Percentiles rank a stretch among this genome's conserved stretches.
These are phyloP conservation scores for Neofusicoccum sp. DNA, from an alignment of 2,329 filamentous ascomycete species.

Conservation along the genomic window DNA sequence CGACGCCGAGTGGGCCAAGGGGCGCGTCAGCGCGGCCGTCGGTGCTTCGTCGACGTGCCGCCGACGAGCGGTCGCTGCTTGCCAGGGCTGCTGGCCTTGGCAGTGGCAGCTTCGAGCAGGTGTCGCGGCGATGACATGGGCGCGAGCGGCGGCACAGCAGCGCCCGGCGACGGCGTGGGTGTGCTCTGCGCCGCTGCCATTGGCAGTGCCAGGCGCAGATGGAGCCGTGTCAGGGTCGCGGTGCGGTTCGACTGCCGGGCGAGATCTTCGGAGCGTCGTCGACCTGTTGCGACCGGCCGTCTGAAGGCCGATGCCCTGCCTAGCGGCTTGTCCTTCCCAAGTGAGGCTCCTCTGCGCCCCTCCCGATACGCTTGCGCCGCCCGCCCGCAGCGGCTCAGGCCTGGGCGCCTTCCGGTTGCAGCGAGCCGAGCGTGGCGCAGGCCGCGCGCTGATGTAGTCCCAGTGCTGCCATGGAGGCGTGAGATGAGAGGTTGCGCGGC, in stretches of 20 bases:
- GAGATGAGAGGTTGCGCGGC: not conserved
- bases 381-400: too few species aligned
- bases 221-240: not conserved
- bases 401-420: not conserved
- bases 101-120: not conserved
- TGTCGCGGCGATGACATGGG: too few species aligned
- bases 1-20: constrained; percentile 9
- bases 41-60: not conserved
- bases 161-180: not conserved
- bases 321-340: too few species aligned
- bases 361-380: too few species aligned
- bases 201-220: too few species aligned
- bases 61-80: not conserved
- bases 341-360: too few species aligned
- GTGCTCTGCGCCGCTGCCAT: too few species aligned
- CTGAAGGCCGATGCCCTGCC: too few species aligned
- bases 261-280: not conserved
- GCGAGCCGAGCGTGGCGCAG: not conserved
- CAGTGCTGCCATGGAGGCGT: not conserved
- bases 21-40: not conserved
- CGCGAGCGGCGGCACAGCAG: not conserved
- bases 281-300: too few species aligned
- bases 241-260: not conserved
- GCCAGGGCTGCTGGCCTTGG: not conserved
- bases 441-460: not conserved